Base-by-base conservation (phyloP, 2,329 filamentous ascomycete species). In the Dryadomyces quercivorus region DNA sequence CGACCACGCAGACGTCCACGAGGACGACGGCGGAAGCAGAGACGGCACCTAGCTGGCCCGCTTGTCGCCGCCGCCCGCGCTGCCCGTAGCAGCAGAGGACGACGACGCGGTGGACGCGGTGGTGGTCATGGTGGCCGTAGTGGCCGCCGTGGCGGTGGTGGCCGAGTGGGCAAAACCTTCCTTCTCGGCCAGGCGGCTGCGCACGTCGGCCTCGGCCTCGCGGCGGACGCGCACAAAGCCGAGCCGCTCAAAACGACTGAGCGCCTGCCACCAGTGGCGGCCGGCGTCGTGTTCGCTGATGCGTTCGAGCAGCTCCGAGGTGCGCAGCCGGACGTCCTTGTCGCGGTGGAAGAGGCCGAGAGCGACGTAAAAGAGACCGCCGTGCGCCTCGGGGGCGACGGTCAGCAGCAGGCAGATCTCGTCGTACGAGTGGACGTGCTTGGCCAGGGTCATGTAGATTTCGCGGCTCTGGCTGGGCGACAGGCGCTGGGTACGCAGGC, bases 331-430 rank as follows among this genome's bases (percentile, higher is more conserved):
- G 12, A 96, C 91, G 52, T 89, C 85, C 40, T 77, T 75, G 59
- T 91, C 83, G 54, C 90, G 89, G 71, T 98, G 93, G 67, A 97
- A 96, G 6, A 98, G 74, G 0, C 93, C 93, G 52, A 97, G 78
- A 5, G 86, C 88, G 26, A 98, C 71, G 63, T 96, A 95, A 67
- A 97, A 97, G 3, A 97, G 76, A 0, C 89, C 93, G 0, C 86
- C 87, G 62, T 93, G 88, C 31, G 82, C 87, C 69, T 95, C 89
- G 8, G 89, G 89, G 6, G 89, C 84, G 7, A 93, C 86, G 31
- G 82, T 84, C 7, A 95, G 76, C 6, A 95, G 75, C 56, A 95
- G 84, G 62, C 86, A 91, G 58, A 95, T 88, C 62, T 92, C 88
- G 61, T 88, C 86, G 65, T 94, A 93, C 22, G 84, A 82, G 61